These are phyloP conservation scores for Sabuloglossum arenarium DNA, from an alignment of 495 filamentous ascomycete species.

Conservation along the genomic window DNA sequence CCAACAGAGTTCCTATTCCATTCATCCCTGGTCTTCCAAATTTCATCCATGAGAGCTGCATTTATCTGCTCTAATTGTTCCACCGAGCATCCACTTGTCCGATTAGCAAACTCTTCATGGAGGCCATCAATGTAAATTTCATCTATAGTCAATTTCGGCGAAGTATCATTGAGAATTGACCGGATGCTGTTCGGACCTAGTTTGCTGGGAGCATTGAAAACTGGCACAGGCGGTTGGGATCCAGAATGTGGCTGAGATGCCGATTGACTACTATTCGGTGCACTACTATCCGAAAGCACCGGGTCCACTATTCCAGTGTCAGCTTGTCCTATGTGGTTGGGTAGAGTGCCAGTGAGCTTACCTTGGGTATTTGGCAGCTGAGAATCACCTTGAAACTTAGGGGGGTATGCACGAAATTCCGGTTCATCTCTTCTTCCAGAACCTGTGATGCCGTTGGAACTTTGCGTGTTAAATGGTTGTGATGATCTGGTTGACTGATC, in stretches of 20 bases:
- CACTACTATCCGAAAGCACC: constrained; percentile 6
- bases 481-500: constrained; percentile 30
- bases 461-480: constrained; percentile 37
- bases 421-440: constrained; percentile 12
- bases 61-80: constrained; percentile 92
- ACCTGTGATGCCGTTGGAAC: constrained; percentile 30
- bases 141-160: constrained; percentile 37
- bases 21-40: constrained; percentile 60
- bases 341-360: constrained; percentile 2
- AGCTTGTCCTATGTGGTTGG: not conserved
- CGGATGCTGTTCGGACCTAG: constrained; percentile 18
- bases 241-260: constrained; percentile 5
- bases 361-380: constrained; percentile 41
- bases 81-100: constrained; percentile 60
- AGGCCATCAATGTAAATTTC: constrained; percentile 30
- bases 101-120: constrained; percentile 33
- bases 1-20: constrained; percentile 63
- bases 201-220: constrained; percentile 22
- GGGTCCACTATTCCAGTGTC: constrained; percentile 20
- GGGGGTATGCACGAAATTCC: constrained; percentile 15
- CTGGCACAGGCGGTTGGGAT: constrained; percentile 9
- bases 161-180: constrained; percentile 24
- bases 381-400: constrained; percentile 17
- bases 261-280: not conserved
- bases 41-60: constrained; percentile 67